A percentile compares a stretch with the other conserved stretches of the same genome.
phyloP scores from a whole-genome alignment of 306 rosid genomes.

The Inga laurina region DNA sequence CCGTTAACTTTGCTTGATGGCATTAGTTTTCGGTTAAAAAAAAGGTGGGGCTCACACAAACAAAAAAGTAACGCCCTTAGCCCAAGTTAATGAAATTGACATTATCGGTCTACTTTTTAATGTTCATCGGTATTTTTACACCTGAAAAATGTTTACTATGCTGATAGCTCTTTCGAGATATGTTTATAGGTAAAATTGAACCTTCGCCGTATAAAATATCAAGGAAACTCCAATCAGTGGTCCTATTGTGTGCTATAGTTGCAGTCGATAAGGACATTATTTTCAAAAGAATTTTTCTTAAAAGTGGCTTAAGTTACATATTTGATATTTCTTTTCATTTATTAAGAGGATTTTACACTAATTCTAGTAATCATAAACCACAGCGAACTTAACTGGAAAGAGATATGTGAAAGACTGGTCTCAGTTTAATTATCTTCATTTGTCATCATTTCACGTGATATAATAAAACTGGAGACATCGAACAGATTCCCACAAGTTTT shows the following conservation, averaged over 20 bases:
- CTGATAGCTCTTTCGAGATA: too few species aligned
- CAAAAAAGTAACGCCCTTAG: too few species aligned
- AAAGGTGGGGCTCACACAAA: too few species aligned
- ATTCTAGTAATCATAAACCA: background rate
- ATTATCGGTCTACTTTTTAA: too few species aligned
- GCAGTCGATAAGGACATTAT: background rate
- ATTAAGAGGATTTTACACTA: slow-evolving; percentile 11
- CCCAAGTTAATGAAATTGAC: too few species aligned
- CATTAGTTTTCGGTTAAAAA: too few species aligned
- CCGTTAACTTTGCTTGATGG: too few species aligned
- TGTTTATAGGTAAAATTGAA: too few species aligned
- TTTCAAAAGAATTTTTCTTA: background rate
- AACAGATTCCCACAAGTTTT: background rate
- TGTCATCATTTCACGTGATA: slow-evolving; percentile 20
- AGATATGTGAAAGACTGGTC: slow-evolving; percentile 2
- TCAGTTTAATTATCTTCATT: background rate
- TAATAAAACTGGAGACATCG: background rate
- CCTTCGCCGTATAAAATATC: background rate
- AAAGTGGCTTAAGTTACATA: background rate
- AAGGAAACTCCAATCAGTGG: background rate
- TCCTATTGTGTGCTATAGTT: background rate
- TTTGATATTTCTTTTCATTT: too few species aligned
- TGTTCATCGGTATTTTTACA: too few species aligned
- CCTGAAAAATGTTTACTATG: too few species aligned
- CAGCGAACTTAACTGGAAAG: slow-evolving; percentile 18